Evolutionary conservation across 2,329 filamentous ascomycete genomes (phyloP), one percentile per base, ranked within the genome.

Genomic region (Cladosporium sp.): DNA sequence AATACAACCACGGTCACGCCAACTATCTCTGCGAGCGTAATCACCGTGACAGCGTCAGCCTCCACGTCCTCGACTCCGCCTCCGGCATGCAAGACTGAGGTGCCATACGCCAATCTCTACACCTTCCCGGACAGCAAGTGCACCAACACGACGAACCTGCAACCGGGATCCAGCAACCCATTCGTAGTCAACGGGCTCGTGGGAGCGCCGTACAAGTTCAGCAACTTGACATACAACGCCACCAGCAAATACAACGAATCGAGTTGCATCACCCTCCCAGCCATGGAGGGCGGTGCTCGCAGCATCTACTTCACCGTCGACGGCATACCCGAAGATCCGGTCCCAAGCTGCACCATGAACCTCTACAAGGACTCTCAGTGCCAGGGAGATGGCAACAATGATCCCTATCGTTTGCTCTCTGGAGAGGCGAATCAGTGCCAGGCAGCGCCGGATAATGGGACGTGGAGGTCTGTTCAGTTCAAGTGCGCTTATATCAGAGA

Each of bases 271-370:
- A 21, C 31, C 18, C 33, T 57, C 8, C 21, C 55, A 5, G 55
- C 23, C 11, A 11, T 5, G 7, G 55, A 40, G 21, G 55, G 21
- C 11, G 55, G 55, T 8, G 55, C 33, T 2, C 31, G 33, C 12
- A 57, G 55, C 55, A 40, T 57, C 6, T 40, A 57, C 23, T 57
- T 57, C 21, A 57, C 33, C 23, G 55, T 57, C 11, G 55, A 57
- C 33, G 55, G 55, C 11, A 23, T 57, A 4, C 21, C 31, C 11
- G 7, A 33, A 2, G 4, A 23, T 0, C 31, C 12, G 6, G 28
- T 12, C 16, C 4, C 21, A 2, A 35, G 31, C 33, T 57, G 55
- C 55, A 57, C 55, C 14, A 18, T 57, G 29, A 40, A 57, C 21
- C 5, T 57, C 1, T 57, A 35, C 11, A 28, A 7, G 1, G 18